Evolutionary conservation across 257 asterid genomes (phyloP), one percentile per base, ranked within the genome.

Genomic region (Paulownia fortunei): DNA sequence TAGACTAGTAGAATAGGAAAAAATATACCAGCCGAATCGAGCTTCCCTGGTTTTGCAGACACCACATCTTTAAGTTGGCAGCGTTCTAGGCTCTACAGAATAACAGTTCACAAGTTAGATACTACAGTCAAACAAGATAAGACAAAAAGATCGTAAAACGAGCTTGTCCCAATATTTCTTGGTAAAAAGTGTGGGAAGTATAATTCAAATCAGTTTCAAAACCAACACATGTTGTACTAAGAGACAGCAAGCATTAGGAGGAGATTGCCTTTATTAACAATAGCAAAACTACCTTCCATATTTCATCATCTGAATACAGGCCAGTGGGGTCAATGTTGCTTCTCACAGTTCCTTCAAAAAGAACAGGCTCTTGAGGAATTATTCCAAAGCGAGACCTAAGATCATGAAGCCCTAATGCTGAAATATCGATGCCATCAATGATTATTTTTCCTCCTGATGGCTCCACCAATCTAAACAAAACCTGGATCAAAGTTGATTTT

Each of bases 291-390:
- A 95, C 99, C 98, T 90, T 92, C 99, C 99, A 95, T 77, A 95
- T 93, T 61, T 95, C 94, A 30, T 93, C 97, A 59, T 95, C 99
- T 12, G 97, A 87, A 82, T 93, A 92, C 72, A 80, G 84, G 10
- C 91, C 94, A 24, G 92, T 80, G 56, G 99, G 99, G 76, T 95
- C 99, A 21, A 95, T 83, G 85, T 95, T 95, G 89, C 98, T 93
- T 77, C 99, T 89, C 69, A 95, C 97, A 0, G 98, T 95, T 73
- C 99, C 98, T 87, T 92, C 97, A 13, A 95, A 95, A 73, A 95
- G 99, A 61, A 95, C 97, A 41, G 98, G 99, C 80, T 95, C 99
- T 76, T 95, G 99, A 73, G 99, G 99, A 69, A 95, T 95, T 90
- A 95, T 95, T 6, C 99, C 99, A 9, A 95, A 93, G 7, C 99